A percentile compares a stretch with the other conserved stretches of the same genome.
phyloP scores from a whole-genome alignment of 768 basidiomycete genomes.

The Trametes gibbosa region DNA sequence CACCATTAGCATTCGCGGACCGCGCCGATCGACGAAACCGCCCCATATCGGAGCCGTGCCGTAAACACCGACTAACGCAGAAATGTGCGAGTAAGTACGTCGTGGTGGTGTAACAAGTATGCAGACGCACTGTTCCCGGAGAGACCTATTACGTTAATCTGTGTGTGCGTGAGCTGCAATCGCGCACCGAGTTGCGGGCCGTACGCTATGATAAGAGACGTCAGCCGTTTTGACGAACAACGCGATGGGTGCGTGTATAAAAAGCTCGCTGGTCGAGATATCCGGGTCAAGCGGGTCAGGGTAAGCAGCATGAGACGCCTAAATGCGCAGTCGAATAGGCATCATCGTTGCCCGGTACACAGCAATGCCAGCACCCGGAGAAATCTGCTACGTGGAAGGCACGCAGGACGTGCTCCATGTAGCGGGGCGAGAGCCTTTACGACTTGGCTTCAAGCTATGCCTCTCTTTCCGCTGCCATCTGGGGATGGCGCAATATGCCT shows the following conservation, averaged over 20 bases:
- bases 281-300: background rate
- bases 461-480: no score
- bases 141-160: slow-evolving; percentile 78
- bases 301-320: background rate
- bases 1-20: slow-evolving; percentile 66
- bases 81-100: no score
- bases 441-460: no score
- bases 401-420: no score
- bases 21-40: slow-evolving; percentile 68
- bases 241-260: background rate
- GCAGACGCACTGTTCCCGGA: slow-evolving; percentile 64
- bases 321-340: background rate
- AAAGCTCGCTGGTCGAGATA: background rate
- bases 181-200: slow-evolving; percentile 82
- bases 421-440: no score
- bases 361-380: background rate
- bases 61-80: slow-evolving; percentile 67
- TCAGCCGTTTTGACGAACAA: background rate
- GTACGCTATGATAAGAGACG: slow-evolving; percentile 53
- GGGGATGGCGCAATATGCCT: no score
- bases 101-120: background rate
- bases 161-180: slow-evolving; percentile 73
- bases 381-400: no score
- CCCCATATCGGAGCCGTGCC: slow-evolving; percentile 77
- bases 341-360: background rate